Conservation (phyloP, 345 rosid genomes). For the Clausena lansium region DNA sequence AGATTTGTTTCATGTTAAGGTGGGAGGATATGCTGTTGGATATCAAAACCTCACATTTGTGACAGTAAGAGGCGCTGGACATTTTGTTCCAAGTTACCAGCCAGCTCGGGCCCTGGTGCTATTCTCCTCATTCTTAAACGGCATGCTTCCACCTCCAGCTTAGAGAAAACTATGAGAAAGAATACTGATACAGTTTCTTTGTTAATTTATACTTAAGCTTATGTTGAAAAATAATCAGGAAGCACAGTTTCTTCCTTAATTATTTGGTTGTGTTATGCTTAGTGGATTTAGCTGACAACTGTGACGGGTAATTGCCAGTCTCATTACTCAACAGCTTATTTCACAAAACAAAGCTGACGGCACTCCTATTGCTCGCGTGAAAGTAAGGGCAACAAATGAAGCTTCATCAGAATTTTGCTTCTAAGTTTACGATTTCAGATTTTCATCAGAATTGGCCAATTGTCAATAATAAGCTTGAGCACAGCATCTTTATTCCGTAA, state of each 20-base stretch:
- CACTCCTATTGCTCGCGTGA: neutral
- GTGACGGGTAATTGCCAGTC: neutral
- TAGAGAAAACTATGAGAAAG: conserved; percentile 8
- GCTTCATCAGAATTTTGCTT: neutral
- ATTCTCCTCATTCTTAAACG: conserved; percentile 21
- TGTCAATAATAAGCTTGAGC: neutral
- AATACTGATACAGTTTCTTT: neutral
- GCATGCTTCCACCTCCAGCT: conserved; percentile 19
- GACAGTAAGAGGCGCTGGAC: conserved; percentile 23
- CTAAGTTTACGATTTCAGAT: neutral
- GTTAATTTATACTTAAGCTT: neutral
- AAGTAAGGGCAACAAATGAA: neutral
- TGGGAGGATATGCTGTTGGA: conserved; percentile 24
- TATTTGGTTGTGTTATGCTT: neutral
- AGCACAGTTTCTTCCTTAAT: neutral
- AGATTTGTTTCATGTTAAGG: neutral
- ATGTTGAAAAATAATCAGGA: neutral
- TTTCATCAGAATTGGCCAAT: neutral
- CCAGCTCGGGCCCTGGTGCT: conserved; percentile 22
- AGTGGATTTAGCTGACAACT: neutral
- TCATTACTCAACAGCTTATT: neutral
- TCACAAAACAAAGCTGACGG: neutral
- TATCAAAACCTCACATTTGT: conserved; percentile 24
- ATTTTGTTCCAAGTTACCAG: conserved; percentile 26
- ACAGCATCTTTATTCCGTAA: neutral